phyloP scores from a whole-genome alignment of 495 filamentous ascomycete genomes.

The Penicillium cataractarum region DNA sequence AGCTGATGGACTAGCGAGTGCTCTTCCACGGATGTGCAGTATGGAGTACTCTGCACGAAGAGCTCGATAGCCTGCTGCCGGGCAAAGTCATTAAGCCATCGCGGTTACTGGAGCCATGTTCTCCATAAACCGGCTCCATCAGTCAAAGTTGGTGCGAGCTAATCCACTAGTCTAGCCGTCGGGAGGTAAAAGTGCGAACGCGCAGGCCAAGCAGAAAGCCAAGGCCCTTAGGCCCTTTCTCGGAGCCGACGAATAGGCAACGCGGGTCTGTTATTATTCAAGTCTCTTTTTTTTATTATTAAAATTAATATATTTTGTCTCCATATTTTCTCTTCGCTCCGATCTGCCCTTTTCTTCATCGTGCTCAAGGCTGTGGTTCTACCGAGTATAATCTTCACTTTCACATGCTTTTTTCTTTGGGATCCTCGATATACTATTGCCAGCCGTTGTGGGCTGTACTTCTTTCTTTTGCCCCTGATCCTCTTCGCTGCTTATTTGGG shows the following conservation, averaged over 20 bases:
- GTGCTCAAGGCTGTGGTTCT: background rate
- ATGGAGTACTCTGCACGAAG: background rate
- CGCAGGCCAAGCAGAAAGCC: conserved; percentile 1
- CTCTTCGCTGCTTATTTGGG: background rate
- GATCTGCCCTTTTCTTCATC: background rate
- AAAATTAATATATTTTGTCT: background rate
- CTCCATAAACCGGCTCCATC: background rate
- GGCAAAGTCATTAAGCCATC: background rate
- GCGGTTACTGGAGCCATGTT: background rate
- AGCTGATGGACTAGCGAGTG: background rate
- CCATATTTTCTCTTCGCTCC: background rate
- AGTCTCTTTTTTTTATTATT: too few relatives aligned
- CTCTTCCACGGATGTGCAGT: background rate
- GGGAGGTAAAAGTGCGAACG: background rate
- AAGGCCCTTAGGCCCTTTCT: background rate
- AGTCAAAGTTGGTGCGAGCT: background rate
- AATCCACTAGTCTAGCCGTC: background rate
- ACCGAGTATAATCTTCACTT: background rate
- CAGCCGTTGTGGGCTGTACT: background rate
- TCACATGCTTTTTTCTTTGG: background rate
- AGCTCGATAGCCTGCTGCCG: background rate
- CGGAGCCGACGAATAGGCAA: conserved; percentile 1
- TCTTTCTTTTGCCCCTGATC: background rate
- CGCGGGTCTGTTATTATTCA: background rate
- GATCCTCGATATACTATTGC: background rate